phyloP scores from a whole-genome alignment of 805 yeast genomes.

The Sungouiozyma ichnusensis region DNA sequence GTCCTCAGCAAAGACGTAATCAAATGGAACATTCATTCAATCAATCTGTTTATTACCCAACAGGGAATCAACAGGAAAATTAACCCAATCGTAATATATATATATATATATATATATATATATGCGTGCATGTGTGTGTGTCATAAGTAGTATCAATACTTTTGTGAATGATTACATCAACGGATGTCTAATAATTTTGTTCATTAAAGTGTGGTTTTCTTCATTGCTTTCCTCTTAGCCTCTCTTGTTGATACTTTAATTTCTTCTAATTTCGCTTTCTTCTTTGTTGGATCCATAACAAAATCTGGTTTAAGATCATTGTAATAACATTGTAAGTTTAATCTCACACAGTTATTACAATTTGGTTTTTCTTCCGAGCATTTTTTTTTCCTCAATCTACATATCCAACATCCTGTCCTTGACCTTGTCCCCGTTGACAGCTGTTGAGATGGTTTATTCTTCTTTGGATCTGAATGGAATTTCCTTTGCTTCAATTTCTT shows the following conservation, averaged over 20 bases:
- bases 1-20: not conserved
- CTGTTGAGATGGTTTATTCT: not conserved
- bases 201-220: conserved; percentile 9
- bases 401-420: conserved; percentile 68
- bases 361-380: conserved; percentile 57
- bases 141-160: not conserved
- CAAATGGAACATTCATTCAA: not conserved
- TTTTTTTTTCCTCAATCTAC: conserved; percentile 60
- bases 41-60: not conserved
- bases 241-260: conserved; percentile 38
- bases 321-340: conserved; percentile 51
- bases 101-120: not conserved
- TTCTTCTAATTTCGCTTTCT: conserved; percentile 38
- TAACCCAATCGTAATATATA: not conserved
- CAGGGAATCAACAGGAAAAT: not conserved
- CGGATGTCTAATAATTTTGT: too few species aligned
- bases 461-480: not conserved
- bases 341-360: conserved; percentile 47
- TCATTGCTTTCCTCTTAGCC: conserved; percentile 31
- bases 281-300: conserved; percentile 35
- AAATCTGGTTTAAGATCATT: conserved; percentile 41
- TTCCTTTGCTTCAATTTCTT: not conserved
- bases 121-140: not conserved
- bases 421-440: conserved; percentile 32
- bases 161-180: too few species aligned